Percentiles rank a stretch among this genome's conserved stretches.
phyloP scores from a whole-genome alignment of 75 land plant species.

The Ceratopteris richardii region DNA sequence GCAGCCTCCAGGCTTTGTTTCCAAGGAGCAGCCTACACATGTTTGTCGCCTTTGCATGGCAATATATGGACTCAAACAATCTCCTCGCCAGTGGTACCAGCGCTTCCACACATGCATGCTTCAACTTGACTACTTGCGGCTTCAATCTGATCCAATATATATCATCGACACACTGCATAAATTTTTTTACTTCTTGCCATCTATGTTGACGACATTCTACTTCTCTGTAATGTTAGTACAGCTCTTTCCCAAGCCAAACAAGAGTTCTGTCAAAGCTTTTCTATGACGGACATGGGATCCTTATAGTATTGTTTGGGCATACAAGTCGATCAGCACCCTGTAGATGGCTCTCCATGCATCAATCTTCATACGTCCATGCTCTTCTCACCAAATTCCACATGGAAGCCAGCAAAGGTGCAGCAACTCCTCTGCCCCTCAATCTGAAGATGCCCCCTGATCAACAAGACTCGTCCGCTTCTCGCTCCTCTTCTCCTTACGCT shows the following conservation, averaged over 20 bases:
- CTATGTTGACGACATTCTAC: too few relatives aligned
- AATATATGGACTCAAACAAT: slow-evolving; percentile 17
- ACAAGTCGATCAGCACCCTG: background rate
- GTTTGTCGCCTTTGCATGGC: slow-evolving; percentile 10
- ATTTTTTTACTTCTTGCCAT: background rate
- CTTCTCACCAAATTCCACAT: background rate
- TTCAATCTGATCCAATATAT: background rate
- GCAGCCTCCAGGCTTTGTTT: slow-evolving; percentile 4
- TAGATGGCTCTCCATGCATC: background rate
- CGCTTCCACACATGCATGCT: background rate
- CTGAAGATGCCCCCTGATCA: background rate
- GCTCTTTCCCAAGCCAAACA: background rate
- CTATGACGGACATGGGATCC: background rate
- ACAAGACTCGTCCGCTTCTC: background rate
- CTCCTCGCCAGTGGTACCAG: slow-evolving; percentile 18
- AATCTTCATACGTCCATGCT: background rate
- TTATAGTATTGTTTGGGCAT: background rate
- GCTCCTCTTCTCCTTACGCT: too few relatives aligned
- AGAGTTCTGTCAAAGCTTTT: background rate
- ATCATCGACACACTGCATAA: background rate
- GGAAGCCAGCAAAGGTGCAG: background rate
- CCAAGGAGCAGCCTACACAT: background rate
- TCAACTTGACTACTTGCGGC: background rate
- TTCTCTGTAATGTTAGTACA: background rate
- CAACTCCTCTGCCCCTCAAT: background rate